These are phyloP conservation scores for Talaromyces sp. DNA, from an alignment of 2,329 filamentous ascomycete genomes.

Conservation along the genomic window DNA sequence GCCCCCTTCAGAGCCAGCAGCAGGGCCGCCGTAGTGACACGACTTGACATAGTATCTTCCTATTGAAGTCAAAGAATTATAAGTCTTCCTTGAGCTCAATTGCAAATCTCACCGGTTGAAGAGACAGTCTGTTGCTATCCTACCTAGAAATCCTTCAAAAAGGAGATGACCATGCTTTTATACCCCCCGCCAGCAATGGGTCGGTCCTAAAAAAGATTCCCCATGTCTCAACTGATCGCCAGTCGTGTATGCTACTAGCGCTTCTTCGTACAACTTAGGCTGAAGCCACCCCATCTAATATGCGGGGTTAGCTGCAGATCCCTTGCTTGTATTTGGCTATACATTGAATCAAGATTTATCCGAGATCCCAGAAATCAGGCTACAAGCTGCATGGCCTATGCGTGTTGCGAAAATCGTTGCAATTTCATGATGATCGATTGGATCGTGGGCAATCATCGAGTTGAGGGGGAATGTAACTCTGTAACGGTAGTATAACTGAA, in stretches of 20 bases:
- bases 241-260: neutral
- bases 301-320: conserved; percentile 6
- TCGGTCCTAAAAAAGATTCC: neutral
- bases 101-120: neutral
- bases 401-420: neutral
- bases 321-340: neutral
- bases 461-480: neutral
- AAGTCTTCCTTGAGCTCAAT: neutral
- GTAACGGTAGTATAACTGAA: neutral
- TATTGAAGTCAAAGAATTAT: neutral
- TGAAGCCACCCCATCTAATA: neutral
- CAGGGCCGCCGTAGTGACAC: conserved; percentile 12
- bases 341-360: neutral
- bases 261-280: neutral
- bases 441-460: neutral
- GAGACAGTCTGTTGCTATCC: neutral
- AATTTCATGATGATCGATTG: neutral
- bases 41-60: neutral
- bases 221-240: neutral
- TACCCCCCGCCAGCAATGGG: neutral
- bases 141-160: neutral
- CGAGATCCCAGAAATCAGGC: neutral
- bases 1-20: conserved; percentile 22
- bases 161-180: neutral
- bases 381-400: neutral